Percentiles rank a stretch among this genome's conserved stretches.
Evolutionary conservation across 768 basidiomycete genomes (phyloP).

Genomic region (Leccinum rimulosum): DNA sequence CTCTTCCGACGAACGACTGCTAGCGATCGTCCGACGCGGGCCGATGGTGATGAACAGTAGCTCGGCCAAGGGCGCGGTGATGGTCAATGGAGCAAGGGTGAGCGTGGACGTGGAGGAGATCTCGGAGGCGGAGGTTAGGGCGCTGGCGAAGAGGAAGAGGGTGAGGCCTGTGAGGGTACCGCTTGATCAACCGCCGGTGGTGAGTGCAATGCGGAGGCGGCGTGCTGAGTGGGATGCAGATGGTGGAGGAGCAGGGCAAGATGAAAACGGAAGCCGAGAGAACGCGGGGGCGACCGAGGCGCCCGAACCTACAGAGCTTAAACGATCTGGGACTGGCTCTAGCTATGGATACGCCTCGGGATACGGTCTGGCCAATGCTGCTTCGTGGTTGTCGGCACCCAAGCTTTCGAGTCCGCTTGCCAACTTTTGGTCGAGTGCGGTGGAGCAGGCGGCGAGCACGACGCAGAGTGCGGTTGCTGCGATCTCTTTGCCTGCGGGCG

Average conservation of each 20-base stretch:
- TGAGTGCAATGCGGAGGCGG: conserved; percentile 65
- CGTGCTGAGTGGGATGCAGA: conserved; percentile 72
- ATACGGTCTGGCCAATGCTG: conserved; percentile 16
- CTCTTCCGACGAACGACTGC: conserved; percentile 71
- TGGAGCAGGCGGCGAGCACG: conserved; percentile 69
- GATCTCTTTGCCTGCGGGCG: conserved; percentile 52
- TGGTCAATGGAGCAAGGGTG: conserved; percentile 86
- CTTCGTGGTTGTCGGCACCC: conserved; percentile 58
- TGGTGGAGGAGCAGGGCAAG: conserved; percentile 24
- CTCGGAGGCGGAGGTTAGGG: conserved; percentile 81
- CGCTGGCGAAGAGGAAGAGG: conserved; percentile 78
- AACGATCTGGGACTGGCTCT: background rate
- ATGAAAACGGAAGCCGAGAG: conserved; percentile 13
- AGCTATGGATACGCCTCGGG: background rate
- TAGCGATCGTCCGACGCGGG: conserved; percentile 72
- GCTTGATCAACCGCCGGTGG: conserved; percentile 88
- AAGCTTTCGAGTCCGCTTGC: conserved; percentile 67
- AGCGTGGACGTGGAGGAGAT: conserved; percentile 88
- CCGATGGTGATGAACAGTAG: conserved; percentile 37
- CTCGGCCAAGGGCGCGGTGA: conserved; percentile 68
- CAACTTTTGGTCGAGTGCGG: conserved; percentile 69
- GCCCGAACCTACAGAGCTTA: conserved; percentile 22
- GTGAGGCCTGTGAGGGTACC: conserved; percentile 84
- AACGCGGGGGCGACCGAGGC: conserved; percentile 15
- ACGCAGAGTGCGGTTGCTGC: conserved; percentile 79